Evolutionary conservation across 2,329 filamentous ascomycete genomes (phyloP).

Genomic region (Zasmidium angulare): DNA sequence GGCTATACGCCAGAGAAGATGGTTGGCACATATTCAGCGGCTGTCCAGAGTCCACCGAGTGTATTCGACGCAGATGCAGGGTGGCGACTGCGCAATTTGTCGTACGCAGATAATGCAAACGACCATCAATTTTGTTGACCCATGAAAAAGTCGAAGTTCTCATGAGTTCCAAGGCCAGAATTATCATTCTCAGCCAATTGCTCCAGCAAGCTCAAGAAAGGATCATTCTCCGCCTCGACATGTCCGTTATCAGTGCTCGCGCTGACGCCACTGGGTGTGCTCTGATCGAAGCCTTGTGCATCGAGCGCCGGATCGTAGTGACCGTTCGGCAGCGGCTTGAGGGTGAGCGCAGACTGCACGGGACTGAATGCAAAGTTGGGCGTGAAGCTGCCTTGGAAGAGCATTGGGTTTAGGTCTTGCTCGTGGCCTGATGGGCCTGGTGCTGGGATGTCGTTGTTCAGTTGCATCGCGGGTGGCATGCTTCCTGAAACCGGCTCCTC

Average conservation of each 20-base stretch:
- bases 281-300: constrained; percentile 10
- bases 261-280: constrained; percentile 43
- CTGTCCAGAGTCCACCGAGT: too few species aligned
- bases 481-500: constrained; percentile 10
- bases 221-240: constrained; percentile 66
- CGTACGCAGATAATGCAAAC: not conserved
- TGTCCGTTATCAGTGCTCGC: constrained; percentile 39
- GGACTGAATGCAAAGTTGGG: constrained; percentile 41
- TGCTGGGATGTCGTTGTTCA: not conserved
- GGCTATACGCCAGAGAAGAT: too few species aligned
- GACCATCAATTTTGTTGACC: constrained; percentile 15
- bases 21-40: too few species aligned
- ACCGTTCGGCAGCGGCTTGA: constrained; percentile 9
- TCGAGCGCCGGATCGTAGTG: constrained; percentile 20
- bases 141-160: constrained; percentile 77
- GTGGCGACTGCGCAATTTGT: too few species aligned
- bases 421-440: constrained; percentile 5
- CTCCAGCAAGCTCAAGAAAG: constrained; percentile 75
- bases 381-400: constrained; percentile 39
- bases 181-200: constrained; percentile 82
- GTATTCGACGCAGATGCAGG: too few species aligned
- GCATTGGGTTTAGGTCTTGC: constrained; percentile 22
- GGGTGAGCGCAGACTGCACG: constrained; percentile 16
- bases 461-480: not conserved
- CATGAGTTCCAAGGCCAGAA: constrained; percentile 61